Percentiles rank a stretch among this genome's conserved stretches.
phyloP scores from a whole-genome alignment of 345 rosid genomes.

The Citrus glauca region DNA sequence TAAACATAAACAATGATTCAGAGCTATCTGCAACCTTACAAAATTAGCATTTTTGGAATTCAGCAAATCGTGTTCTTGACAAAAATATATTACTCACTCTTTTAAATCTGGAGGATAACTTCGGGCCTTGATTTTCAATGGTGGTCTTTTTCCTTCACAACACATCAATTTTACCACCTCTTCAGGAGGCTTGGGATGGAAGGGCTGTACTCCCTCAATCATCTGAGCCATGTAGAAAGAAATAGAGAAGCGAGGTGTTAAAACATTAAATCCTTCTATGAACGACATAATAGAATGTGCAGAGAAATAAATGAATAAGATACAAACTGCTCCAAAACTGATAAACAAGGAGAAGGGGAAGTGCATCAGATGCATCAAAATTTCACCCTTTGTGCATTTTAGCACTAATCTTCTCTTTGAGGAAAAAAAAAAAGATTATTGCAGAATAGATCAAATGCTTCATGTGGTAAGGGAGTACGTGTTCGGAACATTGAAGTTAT shows the following conservation, averaged over 20 bases:
- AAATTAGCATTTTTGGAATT: neutral
- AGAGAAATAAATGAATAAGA: neutral
- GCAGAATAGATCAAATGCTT: neutral
- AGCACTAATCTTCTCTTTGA: no score
- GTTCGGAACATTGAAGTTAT: neutral
- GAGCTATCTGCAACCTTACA: no score
- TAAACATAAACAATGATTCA: no score
- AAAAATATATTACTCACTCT: slow-evolving; percentile 53
- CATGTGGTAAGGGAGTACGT: neutral
- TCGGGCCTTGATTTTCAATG: slow-evolving; percentile 60
- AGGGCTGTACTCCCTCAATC: slow-evolving; percentile 80
- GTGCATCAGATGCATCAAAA: neutral
- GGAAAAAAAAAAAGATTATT: no score
- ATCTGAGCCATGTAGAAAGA: slow-evolving; percentile 43
- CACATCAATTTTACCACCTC: slow-evolving; percentile 66
- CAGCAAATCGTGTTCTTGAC: neutral
- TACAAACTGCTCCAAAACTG: neutral
- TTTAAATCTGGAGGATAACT: slow-evolving; percentile 73
- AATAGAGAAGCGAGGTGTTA: slow-evolving; percentile 5
- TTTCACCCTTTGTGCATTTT: neutral
- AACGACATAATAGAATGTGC: neutral
- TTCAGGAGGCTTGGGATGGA: slow-evolving; percentile 65
- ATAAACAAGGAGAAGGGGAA: neutral
- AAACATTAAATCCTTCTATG: neutral
- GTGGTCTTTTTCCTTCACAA: slow-evolving; percentile 65